Evolutionary conservation across 2,329 filamentous ascomycete genomes (phyloP).

Genomic region (Arthrobotrys sinensis): DNA sequence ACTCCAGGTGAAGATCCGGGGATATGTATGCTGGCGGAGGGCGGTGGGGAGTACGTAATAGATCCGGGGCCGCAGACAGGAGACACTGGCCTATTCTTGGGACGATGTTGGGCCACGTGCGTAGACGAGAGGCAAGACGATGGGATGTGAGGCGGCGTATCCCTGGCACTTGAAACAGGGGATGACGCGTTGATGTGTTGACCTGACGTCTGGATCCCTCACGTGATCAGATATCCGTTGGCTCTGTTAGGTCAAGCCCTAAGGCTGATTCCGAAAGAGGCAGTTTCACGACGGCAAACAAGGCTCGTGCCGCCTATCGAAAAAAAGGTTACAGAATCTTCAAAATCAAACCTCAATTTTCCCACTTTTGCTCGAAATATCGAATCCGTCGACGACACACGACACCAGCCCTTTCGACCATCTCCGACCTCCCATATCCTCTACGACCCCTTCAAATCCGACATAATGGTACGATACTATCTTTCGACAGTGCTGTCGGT

Average conservation of each 20-base stretch:
- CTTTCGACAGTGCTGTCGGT: constrained; percentile 29
- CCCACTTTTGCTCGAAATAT: constrained; percentile 52
- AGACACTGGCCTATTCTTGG: neutral
- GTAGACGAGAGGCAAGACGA: constrained; percentile 36
- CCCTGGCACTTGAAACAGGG: constrained; percentile 41
- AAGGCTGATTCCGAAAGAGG: constrained; percentile 40
- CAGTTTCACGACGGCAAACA: constrained; percentile 55
- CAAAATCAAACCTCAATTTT: constrained; percentile 53
- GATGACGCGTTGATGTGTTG: constrained; percentile 49
- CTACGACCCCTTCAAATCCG: constrained; percentile 49
- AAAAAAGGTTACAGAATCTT: constrained; percentile 48
- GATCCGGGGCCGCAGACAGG: constrained; percentile 29
- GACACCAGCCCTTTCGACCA: constrained; percentile 47
- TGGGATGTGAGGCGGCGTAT: constrained; percentile 31
- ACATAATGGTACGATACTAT: constrained; percentile 60
- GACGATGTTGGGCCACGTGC: constrained; percentile 32
- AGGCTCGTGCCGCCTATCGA: constrained; percentile 27
- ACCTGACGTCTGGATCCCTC: constrained; percentile 32
- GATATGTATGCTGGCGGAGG: constrained; percentile 5
- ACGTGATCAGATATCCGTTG: constrained; percentile 34
- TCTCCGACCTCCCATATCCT: constrained; percentile 23
- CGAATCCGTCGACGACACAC: constrained; percentile 60
- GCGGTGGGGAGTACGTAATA: constrained; percentile 25
- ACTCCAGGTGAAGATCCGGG: constrained; percentile 31
- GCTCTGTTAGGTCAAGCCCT: constrained; percentile 59